Percentiles rank a stretch among this genome's conserved stretches.
Conservation (phyloP, 225 moss, liverwort and hornwort genomes). For the Anthoceros angustus region DNA sequence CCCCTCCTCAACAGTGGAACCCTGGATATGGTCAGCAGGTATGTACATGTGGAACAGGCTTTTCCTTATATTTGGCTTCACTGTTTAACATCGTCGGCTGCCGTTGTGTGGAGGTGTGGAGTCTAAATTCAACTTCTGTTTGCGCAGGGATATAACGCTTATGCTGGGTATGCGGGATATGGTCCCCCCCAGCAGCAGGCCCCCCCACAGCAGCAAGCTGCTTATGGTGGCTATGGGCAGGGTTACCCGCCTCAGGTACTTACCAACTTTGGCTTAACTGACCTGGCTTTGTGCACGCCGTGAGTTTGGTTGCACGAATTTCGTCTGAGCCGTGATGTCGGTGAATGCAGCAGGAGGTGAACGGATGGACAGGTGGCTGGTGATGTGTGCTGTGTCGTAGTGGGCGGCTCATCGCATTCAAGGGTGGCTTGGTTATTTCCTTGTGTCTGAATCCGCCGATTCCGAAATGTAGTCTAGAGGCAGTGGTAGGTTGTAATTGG, state of each 20-base stretch:
- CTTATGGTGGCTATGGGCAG: constrained; percentile 60
- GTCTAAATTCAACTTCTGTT: not conserved
- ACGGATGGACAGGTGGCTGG: constrained; percentile 93
- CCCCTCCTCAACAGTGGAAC: constrained; percentile 75
- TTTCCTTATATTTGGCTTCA: not conserved
- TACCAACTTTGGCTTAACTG: not conserved
- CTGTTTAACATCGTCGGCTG: not conserved
- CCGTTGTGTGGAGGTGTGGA: not conserved
- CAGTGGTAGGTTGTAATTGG: too few relatives aligned
- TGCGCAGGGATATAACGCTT: constrained; percentile 41
- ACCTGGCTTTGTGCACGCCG: not conserved
- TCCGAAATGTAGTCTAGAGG: too few relatives aligned
- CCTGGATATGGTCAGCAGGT: constrained; percentile 83
- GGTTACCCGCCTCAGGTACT: constrained; percentile 85
- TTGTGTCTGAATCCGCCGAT: too few relatives aligned
- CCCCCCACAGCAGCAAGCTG: constrained; percentile 62
- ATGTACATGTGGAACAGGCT: not conserved
- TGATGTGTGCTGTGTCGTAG: constrained; percentile 28
- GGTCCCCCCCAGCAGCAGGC: constrained; percentile 75
- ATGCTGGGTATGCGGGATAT: constrained; percentile 76
- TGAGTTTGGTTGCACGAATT: constrained; percentile 11
- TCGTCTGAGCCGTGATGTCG: constrained; percentile 13
- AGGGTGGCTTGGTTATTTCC: too few relatives aligned
- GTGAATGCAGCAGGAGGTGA: constrained; percentile 76
- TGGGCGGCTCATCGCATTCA: constrained; percentile 54